Percentiles rank a stretch among this genome's conserved stretches.
These are phyloP conservation scores for Chaetoscypha palmicola DNA, from an alignment of 2,329 filamentous ascomycete genomes.

Conservation along the genomic window DNA sequence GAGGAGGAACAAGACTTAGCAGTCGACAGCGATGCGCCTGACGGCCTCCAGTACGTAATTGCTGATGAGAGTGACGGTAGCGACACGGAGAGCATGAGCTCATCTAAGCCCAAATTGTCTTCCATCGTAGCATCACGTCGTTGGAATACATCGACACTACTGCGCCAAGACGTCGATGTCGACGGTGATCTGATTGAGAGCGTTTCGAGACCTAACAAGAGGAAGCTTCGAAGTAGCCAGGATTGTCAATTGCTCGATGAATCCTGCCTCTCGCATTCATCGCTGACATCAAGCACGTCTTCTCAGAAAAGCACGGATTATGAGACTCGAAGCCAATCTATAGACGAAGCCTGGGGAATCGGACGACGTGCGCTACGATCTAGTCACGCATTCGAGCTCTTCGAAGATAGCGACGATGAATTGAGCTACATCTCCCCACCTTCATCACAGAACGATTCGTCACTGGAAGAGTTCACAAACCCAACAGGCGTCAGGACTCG, in stretches of 20 bases:
- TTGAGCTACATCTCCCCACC: slow-evolving; percentile 23
- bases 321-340: not conserved
- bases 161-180: no score
- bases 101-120: no score
- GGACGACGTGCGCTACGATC: slow-evolving; percentile 15
- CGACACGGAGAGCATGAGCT: no score
- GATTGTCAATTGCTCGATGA: slow-evolving; percentile 15
- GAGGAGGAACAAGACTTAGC: no score
- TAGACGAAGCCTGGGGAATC: slow-evolving; percentile 16
- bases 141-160: no score
- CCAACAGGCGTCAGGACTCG: slow-evolving; percentile 9
- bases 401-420: slow-evolving; percentile 29
- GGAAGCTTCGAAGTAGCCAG: not conserved
- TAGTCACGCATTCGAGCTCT: slow-evolving; percentile 19
- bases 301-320: not conserved
- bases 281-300: no score
- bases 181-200: no score
- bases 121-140: no score
- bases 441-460: slow-evolving; percentile 10
- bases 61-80: no score
- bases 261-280: slow-evolving; percentile 9
- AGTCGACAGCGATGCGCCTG: no score
- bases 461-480: slow-evolving; percentile 17
- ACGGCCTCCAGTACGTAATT: no score
- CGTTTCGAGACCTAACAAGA: not conserved